These are phyloP conservation scores for Pseudotsuga menziesii DNA, from an alignment of 75 land plant genomes.

Conservation along the genomic window DNA sequence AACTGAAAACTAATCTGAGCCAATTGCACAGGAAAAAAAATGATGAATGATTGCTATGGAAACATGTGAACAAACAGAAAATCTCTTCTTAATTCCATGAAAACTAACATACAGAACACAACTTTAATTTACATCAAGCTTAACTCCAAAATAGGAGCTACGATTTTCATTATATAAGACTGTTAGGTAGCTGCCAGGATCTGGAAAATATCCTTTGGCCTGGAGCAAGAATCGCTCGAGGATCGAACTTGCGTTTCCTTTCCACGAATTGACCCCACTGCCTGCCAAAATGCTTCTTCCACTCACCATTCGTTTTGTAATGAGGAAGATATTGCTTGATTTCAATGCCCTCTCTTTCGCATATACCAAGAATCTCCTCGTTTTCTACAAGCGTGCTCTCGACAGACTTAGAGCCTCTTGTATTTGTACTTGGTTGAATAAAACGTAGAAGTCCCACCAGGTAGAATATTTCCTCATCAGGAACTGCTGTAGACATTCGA, in stretches of 20 bases:
- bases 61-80: too few relatives aligned
- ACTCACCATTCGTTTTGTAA: slow-evolving; percentile 13
- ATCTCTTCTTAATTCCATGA: too few relatives aligned
- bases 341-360: slow-evolving; percentile 15
- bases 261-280: slow-evolving; percentile 25
- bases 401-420: neutral
- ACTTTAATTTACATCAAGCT: too few relatives aligned
- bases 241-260: slow-evolving; percentile 34
- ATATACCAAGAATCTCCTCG: slow-evolving; percentile 27
- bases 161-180: too few relatives aligned
- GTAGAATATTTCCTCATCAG: slow-evolving; percentile 52
- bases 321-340: slow-evolving; percentile 47
- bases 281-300: slow-evolving; percentile 44
- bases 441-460: slow-evolving; percentile 36
- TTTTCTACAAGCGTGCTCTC: slow-evolving; percentile 23
- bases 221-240: slow-evolving; percentile 30
- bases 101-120: too few relatives aligned
- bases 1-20: too few relatives aligned
- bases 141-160: too few relatives aligned
- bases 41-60: too few relatives aligned
- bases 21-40: too few relatives aligned
- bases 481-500: slow-evolving; percentile 43
- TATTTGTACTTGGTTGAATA: neutral
- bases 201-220: slow-evolving; percentile 29
- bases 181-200: neutral